phyloP scores from a whole-genome alignment of 2,329 filamentous ascomycete species.

The Meredithiella fracta region DNA sequence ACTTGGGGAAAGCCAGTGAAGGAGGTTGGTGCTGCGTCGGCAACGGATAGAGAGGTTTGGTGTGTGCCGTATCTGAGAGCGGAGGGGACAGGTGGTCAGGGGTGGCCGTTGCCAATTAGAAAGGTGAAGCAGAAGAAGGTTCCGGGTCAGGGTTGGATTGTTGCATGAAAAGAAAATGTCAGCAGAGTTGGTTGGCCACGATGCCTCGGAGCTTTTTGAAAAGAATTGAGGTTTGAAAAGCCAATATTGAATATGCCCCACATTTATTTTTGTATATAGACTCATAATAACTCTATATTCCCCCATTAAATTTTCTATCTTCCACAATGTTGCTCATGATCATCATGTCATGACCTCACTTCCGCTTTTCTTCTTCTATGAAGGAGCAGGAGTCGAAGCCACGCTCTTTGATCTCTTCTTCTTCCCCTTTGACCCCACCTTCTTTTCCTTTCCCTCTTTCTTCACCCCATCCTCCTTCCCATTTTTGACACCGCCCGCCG shows the following conservation, averaged over 20 bases:
- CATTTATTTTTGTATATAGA: neutral
- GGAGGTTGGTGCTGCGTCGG: conserved; percentile 41
- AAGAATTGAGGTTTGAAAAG: neutral
- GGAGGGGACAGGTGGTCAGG: conserved; percentile 47
- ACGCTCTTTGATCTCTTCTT: conserved; percentile 3
- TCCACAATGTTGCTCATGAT: neutral
- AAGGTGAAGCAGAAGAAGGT: conserved; percentile 70
- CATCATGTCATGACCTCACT: neutral
- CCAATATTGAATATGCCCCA: neutral
- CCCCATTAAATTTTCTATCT: neutral
- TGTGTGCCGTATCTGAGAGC: conserved; percentile 63
- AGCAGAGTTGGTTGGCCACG: neutral
- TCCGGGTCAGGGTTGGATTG: conserved; percentile 56
- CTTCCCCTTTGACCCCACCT: conserved; percentile 17
- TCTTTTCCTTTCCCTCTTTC: conserved; percentile 20
- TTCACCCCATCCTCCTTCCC: conserved; percentile 19
- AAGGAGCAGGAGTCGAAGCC: neutral
- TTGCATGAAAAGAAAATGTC: conserved; percentile 27
- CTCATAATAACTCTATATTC: neutral
- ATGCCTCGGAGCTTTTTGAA: too few species aligned
- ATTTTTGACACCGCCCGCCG: conserved; percentile 1
- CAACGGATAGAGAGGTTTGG: conserved; percentile 53
- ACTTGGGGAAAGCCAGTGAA: conserved; percentile 83
- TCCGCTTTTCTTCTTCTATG: neutral
- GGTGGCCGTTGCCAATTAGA: conserved; percentile 74